Evolutionary conservation across 139 green algal genomes (phyloP).

Genomic region (Chlorella sp.): DNA sequence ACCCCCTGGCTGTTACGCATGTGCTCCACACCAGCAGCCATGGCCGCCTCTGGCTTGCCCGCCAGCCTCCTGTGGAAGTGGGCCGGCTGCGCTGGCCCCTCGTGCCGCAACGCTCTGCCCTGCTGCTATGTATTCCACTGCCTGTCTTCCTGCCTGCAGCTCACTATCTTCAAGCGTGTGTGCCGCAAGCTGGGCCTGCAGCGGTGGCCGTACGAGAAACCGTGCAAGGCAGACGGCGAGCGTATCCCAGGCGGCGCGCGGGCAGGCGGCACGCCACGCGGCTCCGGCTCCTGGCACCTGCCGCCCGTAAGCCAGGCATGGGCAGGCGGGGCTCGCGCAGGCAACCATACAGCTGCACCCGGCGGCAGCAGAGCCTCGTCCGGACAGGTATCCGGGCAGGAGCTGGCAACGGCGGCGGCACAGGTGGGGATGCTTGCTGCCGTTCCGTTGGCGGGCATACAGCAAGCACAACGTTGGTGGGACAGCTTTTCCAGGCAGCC

Average conservation of each 20-base stretch:
- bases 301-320: not conserved
- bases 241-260: not conserved
- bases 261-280: too few relatives aligned
- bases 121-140: not conserved
- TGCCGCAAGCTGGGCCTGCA: slow-evolving; percentile 29
- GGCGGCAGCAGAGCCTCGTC: not conserved
- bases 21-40: too few relatives aligned
- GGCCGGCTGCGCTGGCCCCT: too few relatives aligned
- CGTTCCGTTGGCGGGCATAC: not conserved
- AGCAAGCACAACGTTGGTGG: too few relatives aligned
- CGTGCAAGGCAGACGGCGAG: not conserved
- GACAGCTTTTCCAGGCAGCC: too few relatives aligned
- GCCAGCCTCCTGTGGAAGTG: too few relatives aligned
- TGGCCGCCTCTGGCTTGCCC: too few relatives aligned
- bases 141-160: not conserved
- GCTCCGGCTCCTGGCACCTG: not conserved
- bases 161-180: slow-evolving; percentile 28
- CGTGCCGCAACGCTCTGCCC: too few relatives aligned
- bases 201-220: slow-evolving; percentile 30
- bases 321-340: too few relatives aligned
- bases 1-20: too few relatives aligned
- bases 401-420: not conserved
- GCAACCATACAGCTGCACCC: too few relatives aligned
- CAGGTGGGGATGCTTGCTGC: not conserved
- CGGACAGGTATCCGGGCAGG: not conserved